Conservation (phyloP, 805 yeast species). For the Saturnispora besseyi region DNA sequence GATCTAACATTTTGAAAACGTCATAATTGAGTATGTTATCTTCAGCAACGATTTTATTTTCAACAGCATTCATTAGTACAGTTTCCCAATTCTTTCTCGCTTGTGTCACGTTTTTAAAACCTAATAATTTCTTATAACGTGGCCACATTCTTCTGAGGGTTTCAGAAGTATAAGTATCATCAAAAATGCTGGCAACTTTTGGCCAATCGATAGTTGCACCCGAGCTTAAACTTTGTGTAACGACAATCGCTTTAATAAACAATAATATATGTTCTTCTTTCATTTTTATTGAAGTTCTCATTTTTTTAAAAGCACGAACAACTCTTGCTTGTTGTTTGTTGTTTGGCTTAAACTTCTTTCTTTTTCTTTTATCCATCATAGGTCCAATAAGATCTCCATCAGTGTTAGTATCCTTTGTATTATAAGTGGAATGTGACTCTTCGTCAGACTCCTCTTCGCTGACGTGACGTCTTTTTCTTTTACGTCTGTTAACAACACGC, state of each 20-base stretch:
- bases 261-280: constrained; percentile 38
- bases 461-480: constrained; percentile 1
- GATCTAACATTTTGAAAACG: constrained; percentile 40
- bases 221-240: constrained; percentile 49
- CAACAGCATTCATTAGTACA: constrained; percentile 50
- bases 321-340: constrained; percentile 12
- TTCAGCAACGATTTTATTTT: constrained; percentile 41
- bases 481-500: neutral
- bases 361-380: constrained; percentile 23
- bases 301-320: constrained; percentile 16
- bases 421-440: neutral
- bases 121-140: constrained; percentile 48
- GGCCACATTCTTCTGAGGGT: constrained; percentile 63
- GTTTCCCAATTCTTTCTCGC: constrained; percentile 56
- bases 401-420: neutral
- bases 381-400: constrained; percentile 21
- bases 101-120: constrained; percentile 46
- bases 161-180: constrained; percentile 31
- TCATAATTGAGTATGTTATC: constrained; percentile 45
- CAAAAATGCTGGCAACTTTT: constrained; percentile 42
- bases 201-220: constrained; percentile 59
- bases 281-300: constrained; percentile 20
- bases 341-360: constrained; percentile 20
- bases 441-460: neutral
- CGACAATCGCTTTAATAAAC: constrained; percentile 56